phyloP scores from a whole-genome alignment of 148 eudicot genomes.

The Persicaria maculosa region DNA sequence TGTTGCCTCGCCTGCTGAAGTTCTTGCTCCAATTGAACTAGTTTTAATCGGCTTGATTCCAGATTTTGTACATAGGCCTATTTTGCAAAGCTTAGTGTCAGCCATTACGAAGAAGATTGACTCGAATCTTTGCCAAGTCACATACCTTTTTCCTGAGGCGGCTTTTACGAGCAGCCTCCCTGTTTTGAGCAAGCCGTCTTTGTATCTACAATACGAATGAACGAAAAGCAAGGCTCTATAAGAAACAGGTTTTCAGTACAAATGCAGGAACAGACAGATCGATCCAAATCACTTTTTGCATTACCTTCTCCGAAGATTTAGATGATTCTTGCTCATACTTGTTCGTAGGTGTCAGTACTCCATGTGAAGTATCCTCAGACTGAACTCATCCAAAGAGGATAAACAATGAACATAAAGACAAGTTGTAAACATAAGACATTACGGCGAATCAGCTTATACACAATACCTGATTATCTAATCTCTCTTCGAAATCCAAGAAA shows the following conservation, averaged over 20 bases:
- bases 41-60: slow-evolving; percentile 70
- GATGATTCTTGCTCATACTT: slow-evolving; percentile 64
- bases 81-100: neutral
- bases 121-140: neutral
- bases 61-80: slow-evolving; percentile 97
- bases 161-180: slow-evolving; percentile 99
- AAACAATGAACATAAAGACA: neutral
- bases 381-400: slow-evolving; percentile 17
- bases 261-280: no score
- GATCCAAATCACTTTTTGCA: no score
- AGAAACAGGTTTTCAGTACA: no score
- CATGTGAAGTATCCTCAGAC: slow-evolving; percentile 82
- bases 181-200: slow-evolving; percentile 97
- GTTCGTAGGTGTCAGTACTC: slow-evolving; percentile 42
- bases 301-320: slow-evolving; percentile 71
- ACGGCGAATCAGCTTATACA: neutral
- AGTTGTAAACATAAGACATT: neutral
- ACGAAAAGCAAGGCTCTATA: neutral
- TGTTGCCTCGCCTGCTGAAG: slow-evolving; percentile 74
- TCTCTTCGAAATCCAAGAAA: slow-evolving; percentile 45
- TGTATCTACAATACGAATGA: slow-evolving; percentile 14
- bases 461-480: slow-evolving; percentile 59
- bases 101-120: neutral
- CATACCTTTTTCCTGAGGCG: slow-evolving; percentile 90
- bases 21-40: slow-evolving; percentile 88